Percentiles rank a stretch among this genome's conserved stretches.
Evolutionary conservation across 495 filamentous ascomycete species (phyloP).

Genomic region (Podospora pseudopauciseta): DNA sequence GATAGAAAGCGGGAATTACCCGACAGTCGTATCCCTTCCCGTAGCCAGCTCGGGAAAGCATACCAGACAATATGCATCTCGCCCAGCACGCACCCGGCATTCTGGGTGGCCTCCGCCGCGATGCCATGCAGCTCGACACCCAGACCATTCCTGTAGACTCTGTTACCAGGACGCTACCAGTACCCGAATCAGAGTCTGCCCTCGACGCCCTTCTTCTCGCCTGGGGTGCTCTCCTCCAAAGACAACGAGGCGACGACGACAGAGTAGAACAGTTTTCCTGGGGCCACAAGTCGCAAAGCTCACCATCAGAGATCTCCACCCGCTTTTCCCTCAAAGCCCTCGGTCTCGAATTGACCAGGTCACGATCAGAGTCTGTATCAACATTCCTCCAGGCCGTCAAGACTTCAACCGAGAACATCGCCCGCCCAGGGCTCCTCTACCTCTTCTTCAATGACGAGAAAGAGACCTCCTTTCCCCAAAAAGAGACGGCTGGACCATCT

Average conservation of each 20-base stretch:
- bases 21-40: background rate
- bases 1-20: background rate
- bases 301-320: conserved; percentile 1
- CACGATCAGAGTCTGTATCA: conserved; percentile 11
- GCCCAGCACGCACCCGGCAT: conserved; percentile 15
- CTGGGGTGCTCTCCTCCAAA: conserved; percentile 18
- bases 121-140: conserved; percentile 9
- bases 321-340: conserved; percentile 10
- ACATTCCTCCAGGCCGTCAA: conserved; percentile 3
- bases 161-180: conserved; percentile 6
- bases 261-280: conserved; percentile 16
- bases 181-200: conserved; percentile 8
- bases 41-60: background rate
- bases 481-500: conserved; percentile 9
- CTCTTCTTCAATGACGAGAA: conserved; percentile 19
- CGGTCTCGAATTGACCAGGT: conserved; percentile 11
- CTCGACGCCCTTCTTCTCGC: conserved; percentile 18
- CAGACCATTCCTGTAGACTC: conserved; percentile 6
- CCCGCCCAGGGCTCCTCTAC: background rate
- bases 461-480: background rate
- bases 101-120: background rate
- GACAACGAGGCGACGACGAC: conserved; percentile 15
- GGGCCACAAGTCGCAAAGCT: conserved; percentile 11
- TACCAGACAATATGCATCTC: conserved; percentile 16
- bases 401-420: conserved; percentile 1